Percentiles rank a stretch among this genome's conserved stretches.
Conservation (phyloP, 2,329 filamentous ascomycete species). For the Cytospora chrysosperma region DNA sequence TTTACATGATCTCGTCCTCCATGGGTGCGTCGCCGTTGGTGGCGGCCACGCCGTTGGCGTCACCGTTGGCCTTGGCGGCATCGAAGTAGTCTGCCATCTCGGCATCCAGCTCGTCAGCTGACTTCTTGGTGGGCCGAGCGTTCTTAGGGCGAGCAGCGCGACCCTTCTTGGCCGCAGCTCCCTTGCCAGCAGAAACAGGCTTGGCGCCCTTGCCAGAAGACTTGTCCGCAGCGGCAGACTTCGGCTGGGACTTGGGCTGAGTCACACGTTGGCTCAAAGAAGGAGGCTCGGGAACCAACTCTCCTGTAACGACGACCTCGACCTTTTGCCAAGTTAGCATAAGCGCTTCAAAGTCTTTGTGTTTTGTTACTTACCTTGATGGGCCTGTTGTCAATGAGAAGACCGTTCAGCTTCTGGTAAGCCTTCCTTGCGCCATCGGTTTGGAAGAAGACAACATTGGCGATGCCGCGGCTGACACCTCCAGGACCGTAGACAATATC, state of each 20-base stretch:
- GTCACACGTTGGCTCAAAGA: constrained; percentile 80
- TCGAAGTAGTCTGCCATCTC: constrained; percentile 98
- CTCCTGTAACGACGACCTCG: constrained; percentile 80
- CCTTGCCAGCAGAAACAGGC: constrained; percentile 43
- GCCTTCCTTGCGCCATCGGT: constrained; percentile 81
- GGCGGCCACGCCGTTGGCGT: constrained; percentile 40
- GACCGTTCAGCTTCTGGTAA: constrained; percentile 78
- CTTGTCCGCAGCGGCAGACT: constrained; percentile 77
- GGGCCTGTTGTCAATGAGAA: constrained; percentile 83
- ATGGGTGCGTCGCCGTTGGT: constrained; percentile 58
- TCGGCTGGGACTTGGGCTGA: constrained; percentile 72
- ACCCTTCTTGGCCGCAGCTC: constrained; percentile 49
- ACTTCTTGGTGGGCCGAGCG: constrained; percentile 76
- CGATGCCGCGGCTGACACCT: constrained; percentile 87
- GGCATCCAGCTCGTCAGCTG: constrained; percentile 88
- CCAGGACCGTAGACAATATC: constrained; percentile 91
- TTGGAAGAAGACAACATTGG: constrained; percentile 82
- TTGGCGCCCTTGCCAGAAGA: constrained; percentile 52
- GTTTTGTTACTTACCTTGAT: constrained; percentile 70
- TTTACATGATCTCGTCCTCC: constrained; percentile 62
- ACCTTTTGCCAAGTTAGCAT: constrained; percentile 55
- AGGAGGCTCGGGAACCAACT: constrained; percentile 64
- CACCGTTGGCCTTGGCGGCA: constrained; percentile 41
- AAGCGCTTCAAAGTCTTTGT: background rate
- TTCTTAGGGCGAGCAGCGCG: constrained; percentile 51